Conservation (phyloP, 176 grass and related monocot species). For the Thalia dealbata region DNA sequence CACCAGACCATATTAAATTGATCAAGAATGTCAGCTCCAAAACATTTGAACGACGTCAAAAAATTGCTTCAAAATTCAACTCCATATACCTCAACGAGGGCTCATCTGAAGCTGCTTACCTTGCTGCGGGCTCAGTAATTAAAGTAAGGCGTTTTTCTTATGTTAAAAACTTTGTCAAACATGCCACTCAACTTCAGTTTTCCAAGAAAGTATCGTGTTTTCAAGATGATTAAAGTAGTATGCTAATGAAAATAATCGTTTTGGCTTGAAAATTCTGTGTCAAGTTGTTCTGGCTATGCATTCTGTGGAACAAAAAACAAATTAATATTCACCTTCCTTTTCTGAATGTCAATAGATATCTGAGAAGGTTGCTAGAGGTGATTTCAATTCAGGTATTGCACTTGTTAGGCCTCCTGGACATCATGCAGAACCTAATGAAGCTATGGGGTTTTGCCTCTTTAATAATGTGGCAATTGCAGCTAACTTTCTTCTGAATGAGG, state of each 20-base stretch:
- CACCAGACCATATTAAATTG: conserved; percentile 53
- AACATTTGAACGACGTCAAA: conserved; percentile 48
- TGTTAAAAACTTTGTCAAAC: neutral
- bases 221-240: neutral
- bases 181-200: neutral
- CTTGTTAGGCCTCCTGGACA: conserved; percentile 92
- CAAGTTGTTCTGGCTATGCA: neutral
- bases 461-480: conserved; percentile 87
- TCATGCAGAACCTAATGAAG: conserved; percentile 71
- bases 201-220: neutral
- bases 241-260: neutral
- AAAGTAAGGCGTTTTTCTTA: conserved; percentile 31
- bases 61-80: conserved; percentile 55
- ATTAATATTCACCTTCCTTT: conserved; percentile 11
- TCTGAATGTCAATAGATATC: conserved; percentile 43
- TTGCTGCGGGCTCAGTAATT: conserved; percentile 79
- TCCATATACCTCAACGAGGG: conserved; percentile 93
- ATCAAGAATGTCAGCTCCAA: conserved; percentile 76
- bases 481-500: conserved; percentile 89
- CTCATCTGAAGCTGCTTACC: conserved; percentile 83
- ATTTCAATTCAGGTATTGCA: conserved; percentile 79
- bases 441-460: conserved; percentile 99
- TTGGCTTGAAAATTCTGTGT: neutral
- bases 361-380: conserved; percentile 76
- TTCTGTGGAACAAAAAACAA: neutral